Base-by-base conservation (phyloP, 164 flowering plant genomes). In the Stephania yunnanensis region DNA sequence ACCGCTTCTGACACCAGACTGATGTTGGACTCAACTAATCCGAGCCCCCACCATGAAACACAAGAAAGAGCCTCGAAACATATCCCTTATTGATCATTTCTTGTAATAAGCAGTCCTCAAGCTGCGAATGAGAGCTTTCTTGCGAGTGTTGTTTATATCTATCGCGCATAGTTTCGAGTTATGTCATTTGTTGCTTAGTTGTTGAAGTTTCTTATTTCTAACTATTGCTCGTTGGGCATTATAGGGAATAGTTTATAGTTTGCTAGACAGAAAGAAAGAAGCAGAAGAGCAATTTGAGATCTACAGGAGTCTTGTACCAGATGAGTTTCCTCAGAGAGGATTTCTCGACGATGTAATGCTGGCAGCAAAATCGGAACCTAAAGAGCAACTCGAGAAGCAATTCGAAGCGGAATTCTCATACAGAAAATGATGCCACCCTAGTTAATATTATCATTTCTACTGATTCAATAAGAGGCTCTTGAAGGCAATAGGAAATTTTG, bases 181-280 rank as follows among this genome's bases (percentile, higher is more conserved):
- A 4, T 36, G 42, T 36, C 42, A 36, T 36, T 36, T 36, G 42
- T 36, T 4, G 4, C 42, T 36, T 36, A 36, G 42, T 36, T 36
- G 42, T 36, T 36, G 42, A 36, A 5, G n/a, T 58, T 19, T 7
- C 7, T 15, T 58, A 19, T 19, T 17, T 19, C n/a, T 15, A 17
- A 58, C n/a, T 58, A 58, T 48, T 31, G 69, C 10, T 71, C 36
- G 63, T 48, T 82, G 71, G 50, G 9, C 46, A 13, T 79, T 53
- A 78, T 88, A 95, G 98, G 98, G 97, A 42, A 89, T 95, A 70
- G 84, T 95, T 52, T 90, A 91, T 80, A 90, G 95, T 80, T 78
- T 95, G 69, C 82, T 87, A 65, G 91, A 89, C 74, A 91, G 86
- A 77, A 86, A 85, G 85, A 74, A 87, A 69, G 94, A 95, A 86